Percentiles rank a stretch among this genome's conserved stretches.
phyloP scores from a whole-genome alignment of 345 rosid genomes.

The Dimocarpus longan region DNA sequence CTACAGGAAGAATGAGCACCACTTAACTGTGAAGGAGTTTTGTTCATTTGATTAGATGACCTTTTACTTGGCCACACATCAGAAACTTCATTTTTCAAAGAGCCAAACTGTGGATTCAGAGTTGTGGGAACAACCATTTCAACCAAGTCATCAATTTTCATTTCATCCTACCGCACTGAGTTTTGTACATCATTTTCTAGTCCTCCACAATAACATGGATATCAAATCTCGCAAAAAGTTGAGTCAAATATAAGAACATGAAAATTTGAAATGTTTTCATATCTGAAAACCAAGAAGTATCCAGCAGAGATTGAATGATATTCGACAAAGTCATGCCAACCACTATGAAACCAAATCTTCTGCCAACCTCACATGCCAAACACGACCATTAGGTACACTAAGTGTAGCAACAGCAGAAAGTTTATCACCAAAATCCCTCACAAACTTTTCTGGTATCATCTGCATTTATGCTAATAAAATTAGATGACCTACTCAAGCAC shows the following conservation, averaged over 20 bases:
- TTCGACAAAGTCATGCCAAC: slow-evolving; percentile 41
- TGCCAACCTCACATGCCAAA: slow-evolving; percentile 34
- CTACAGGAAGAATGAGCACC: slow-evolving; percentile 26
- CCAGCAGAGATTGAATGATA: slow-evolving; percentile 36
- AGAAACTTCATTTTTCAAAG: too few species aligned
- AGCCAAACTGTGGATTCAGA: too few species aligned
- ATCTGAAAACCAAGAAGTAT: slow-evolving; percentile 38
- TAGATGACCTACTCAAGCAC: too few species aligned
- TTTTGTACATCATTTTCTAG: too few species aligned
- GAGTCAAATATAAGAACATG: slow-evolving; percentile 35
- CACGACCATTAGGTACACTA: slow-evolving; percentile 30
- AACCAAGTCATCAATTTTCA: too few species aligned
- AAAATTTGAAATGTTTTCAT: slow-evolving; percentile 40
- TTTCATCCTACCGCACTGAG: too few species aligned
- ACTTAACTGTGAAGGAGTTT: slow-evolving; percentile 26
- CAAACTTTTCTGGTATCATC: slow-evolving; percentile 42
- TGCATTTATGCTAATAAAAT: slow-evolving; percentile 13
- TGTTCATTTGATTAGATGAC: not conserved
- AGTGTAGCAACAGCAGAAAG: slow-evolving; percentile 35
- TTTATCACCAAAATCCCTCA: slow-evolving; percentile 40
- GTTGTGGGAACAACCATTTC: too few species aligned
- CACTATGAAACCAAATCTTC: slow-evolving; percentile 38
- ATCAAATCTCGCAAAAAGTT: slow-evolving; percentile 40
- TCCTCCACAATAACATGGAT: slow-evolving; percentile 15
- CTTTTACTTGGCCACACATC: not conserved